A percentile compares a stretch with the other conserved stretches of the same genome.
Evolutionary conservation across 2,329 filamentous ascomycete genomes (phyloP).

Genomic region (Penicillium glabrum): DNA sequence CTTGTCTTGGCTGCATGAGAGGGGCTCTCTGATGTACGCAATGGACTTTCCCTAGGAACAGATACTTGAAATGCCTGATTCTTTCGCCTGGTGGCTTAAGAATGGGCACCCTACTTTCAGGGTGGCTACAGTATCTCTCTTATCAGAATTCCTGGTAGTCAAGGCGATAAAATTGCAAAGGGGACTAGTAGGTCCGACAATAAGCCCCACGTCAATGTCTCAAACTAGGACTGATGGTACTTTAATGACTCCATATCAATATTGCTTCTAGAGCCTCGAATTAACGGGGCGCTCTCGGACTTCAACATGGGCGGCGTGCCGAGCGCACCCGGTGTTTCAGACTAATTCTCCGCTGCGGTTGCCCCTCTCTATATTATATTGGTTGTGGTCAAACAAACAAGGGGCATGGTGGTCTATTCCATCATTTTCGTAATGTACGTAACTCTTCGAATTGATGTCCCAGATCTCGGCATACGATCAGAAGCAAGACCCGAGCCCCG

Average conservation of each 20-base stretch:
- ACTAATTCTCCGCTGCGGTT: conserved; percentile 12
- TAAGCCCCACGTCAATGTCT: not conserved
- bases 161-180: not conserved
- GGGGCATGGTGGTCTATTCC: not conserved
- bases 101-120: not conserved
- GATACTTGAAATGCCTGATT: not conserved
- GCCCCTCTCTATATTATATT: not conserved
- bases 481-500: no score
- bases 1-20: not conserved
- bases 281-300: not conserved
- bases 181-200: not conserved
- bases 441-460: not conserved
- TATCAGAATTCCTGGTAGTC: not conserved
- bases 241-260: not conserved
- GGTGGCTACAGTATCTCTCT: not conserved
- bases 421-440: not conserved
- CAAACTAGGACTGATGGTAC: not conserved
- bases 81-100: not conserved
- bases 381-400: not conserved
- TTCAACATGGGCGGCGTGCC: conserved; percentile 10
- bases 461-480: not conserved
- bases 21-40: not conserved
- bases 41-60: not conserved
- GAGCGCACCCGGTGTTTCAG: conserved; percentile 20
- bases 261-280: conserved; percentile 2